Evolutionary conservation across 305 asterid genomes (phyloP).

Genomic region (Solanum hybrid): DNA sequence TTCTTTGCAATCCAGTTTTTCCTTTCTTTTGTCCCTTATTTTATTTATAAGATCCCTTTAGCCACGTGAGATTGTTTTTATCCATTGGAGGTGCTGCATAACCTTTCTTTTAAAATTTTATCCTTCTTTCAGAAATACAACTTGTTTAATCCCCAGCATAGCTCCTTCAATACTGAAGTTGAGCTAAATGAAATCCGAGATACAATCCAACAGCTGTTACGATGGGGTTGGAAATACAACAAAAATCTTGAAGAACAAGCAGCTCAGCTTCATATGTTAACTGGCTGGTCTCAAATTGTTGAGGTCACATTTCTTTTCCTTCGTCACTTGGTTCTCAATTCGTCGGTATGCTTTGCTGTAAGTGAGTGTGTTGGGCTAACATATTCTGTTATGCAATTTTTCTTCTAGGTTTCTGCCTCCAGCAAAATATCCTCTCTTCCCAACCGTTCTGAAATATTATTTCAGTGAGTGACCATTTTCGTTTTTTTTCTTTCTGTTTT

Average conservation of each 20-base stretch:
- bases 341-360: background rate
- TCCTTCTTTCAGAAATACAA: slow-evolving; percentile 42
- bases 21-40: slow-evolving; percentile 5
- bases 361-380: slow-evolving; percentile 6
- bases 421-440: slow-evolving; percentile 67
- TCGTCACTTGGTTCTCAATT: slow-evolving; percentile 6
- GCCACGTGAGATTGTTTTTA: background rate
- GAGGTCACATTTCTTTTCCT: slow-evolving; percentile 47
- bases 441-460: slow-evolving; percentile 60
- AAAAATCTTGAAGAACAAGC: slow-evolving; percentile 97
- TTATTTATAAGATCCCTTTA: background rate
- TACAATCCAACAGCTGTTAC: slow-evolving; percentile 58
- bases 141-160: slow-evolving; percentile 51
- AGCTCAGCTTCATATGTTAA: slow-evolving; percentile 93
- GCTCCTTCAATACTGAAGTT: slow-evolving; percentile 53
- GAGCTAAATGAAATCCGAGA: slow-evolving; percentile 82
- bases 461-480: slow-evolving; percentile 50
- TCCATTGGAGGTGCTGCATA: background rate
- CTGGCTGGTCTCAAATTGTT: slow-evolving; percentile 95
- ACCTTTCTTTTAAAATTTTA: background rate
- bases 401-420: slow-evolving; percentile 67
- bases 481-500: background rate
- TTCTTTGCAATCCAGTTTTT: background rate
- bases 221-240: slow-evolving; percentile 96
- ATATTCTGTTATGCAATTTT: background rate